phyloP scores from a whole-genome alignment of 768 basidiomycete species.

The Mycena chlorophos region DNA sequence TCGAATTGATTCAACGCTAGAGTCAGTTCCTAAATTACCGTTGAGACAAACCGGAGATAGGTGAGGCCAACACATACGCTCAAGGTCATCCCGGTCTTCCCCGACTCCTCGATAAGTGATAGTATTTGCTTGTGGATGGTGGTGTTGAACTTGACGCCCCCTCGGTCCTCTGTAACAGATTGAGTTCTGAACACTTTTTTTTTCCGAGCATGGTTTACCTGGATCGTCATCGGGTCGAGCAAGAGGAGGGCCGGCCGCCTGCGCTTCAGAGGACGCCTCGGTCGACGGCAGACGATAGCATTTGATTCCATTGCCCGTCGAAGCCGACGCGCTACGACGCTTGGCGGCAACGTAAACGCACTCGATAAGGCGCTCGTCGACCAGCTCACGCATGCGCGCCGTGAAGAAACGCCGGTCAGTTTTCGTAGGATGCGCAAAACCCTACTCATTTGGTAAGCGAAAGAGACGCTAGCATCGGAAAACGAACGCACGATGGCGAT shows the following conservation, averaged over 20 bases:
- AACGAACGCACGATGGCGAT: constrained; percentile 61
- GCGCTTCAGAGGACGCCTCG: constrained; percentile 36
- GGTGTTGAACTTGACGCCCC: constrained; percentile 54
- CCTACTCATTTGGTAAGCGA: constrained; percentile 44
- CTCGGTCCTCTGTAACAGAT: constrained; percentile 31
- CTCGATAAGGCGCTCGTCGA: constrained; percentile 73
- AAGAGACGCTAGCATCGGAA: background rate
- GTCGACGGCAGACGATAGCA: constrained; percentile 65
- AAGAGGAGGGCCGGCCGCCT: constrained; percentile 31
- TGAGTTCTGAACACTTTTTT: background rate
- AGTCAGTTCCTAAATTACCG: constrained; percentile 56
- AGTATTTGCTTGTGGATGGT: constrained; percentile 80
- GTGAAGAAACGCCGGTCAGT: constrained; percentile 83
- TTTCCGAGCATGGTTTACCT: constrained; percentile 5
- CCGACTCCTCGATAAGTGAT: constrained; percentile 69
- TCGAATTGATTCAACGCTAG: constrained; percentile 67
- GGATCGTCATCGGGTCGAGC: constrained; percentile 35
- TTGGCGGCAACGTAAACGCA: constrained; percentile 68
- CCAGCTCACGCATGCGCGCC: constrained; percentile 68
- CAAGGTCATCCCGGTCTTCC: constrained; percentile 67
- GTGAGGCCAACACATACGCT: constrained; percentile 44
- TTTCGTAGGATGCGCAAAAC: constrained; percentile 72
- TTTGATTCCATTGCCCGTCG: constrained; percentile 49
- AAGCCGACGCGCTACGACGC: constrained; percentile 48
- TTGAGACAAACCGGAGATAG: constrained; percentile 9